A percentile compares a stretch with the other conserved stretches of the same genome.
Conservation (phyloP, 306 rosid genomes). For the Echinosophora koreensis region DNA sequence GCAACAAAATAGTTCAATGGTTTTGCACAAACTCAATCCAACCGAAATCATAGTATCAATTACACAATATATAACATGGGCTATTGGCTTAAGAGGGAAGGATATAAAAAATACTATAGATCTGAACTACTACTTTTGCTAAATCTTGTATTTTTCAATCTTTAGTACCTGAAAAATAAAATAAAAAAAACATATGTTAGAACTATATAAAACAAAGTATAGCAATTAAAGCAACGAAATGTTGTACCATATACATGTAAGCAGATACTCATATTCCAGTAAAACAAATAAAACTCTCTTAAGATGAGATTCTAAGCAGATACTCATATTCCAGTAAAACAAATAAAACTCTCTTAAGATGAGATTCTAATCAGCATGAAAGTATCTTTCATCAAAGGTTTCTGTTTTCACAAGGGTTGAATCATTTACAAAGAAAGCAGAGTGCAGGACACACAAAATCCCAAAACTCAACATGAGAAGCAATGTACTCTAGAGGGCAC, state of each 20-base stretch:
- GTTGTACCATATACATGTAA: constrained; percentile 8
- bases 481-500: not conserved
- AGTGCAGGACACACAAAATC: constrained; percentile 22
- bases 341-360: constrained; percentile 11
- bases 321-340: constrained; percentile 13
- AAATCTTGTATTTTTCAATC: too few relatives aligned
- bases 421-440: constrained; percentile 24
- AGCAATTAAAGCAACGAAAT: not conserved
- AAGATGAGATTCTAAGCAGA: not conserved
- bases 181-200: too few relatives aligned
- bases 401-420: constrained; percentile 25
- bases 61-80: too few relatives aligned
- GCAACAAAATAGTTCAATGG: too few relatives aligned
- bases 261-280: constrained; percentile 22
- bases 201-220: too few relatives aligned
- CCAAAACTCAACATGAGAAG: constrained; percentile 38
- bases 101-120: too few relatives aligned
- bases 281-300: constrained; percentile 24
- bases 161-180: too few relatives aligned
- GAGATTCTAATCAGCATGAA: constrained; percentile 1
- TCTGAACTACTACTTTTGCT: too few relatives aligned
- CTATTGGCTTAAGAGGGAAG: too few relatives aligned
- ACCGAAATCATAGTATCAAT: too few relatives aligned
- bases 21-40: too few relatives aligned
- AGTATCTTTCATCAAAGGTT: constrained; percentile 18